Evolutionary conservation across 768 basidiomycete species (phyloP).

Genomic region (Mycena amicta): DNA sequence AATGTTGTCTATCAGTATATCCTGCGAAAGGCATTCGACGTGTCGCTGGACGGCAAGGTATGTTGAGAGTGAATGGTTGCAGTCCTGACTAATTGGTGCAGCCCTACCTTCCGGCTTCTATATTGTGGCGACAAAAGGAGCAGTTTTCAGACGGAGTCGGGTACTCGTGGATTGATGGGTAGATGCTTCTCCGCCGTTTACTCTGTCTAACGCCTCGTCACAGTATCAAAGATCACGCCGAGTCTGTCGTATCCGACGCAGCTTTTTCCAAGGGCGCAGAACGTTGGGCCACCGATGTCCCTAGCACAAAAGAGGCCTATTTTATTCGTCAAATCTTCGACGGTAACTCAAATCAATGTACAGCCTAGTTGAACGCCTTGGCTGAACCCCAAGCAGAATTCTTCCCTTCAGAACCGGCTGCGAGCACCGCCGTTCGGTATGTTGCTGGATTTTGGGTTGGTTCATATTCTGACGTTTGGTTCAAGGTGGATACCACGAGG

Average conservation of each 20-base stretch:
- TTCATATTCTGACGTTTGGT: conserved; percentile 14
- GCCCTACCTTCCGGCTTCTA: conserved; percentile 92
- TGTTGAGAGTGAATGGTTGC: not conserved
- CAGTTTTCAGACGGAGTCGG: conserved; percentile 99
- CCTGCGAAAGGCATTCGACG: conserved; percentile 93
- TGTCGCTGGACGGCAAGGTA: conserved; percentile 76
- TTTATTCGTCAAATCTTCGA: conserved; percentile 92
- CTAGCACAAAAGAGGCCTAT: conserved; percentile 97
- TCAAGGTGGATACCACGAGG: conserved; percentile 88
- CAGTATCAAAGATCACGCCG: conserved; percentile 91
- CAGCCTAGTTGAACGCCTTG: conserved; percentile 8
- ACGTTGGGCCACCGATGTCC: conserved; percentile 78
- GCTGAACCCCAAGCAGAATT: conserved; percentile 47
- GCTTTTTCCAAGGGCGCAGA: conserved; percentile 69
- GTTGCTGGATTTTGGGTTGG: conserved; percentile 28
- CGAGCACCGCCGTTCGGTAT: conserved; percentile 87
- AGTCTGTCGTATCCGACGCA: conserved; percentile 75
- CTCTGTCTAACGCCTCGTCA: not conserved
- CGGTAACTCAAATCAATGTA: conserved; percentile 42
- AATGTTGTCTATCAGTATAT: conserved; percentile 65
- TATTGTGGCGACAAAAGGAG: conserved; percentile 99
- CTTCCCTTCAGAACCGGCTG: conserved; percentile 86
- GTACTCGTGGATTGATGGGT: conserved; percentile 99
- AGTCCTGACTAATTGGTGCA: conserved; percentile 30
- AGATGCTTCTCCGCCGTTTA: conserved; percentile 21